Evolutionary conservation across 441 rosid species (phyloP), one percentile per base, ranked within the genome.

Genomic region (Bocquillonia castaneifolia): DNA sequence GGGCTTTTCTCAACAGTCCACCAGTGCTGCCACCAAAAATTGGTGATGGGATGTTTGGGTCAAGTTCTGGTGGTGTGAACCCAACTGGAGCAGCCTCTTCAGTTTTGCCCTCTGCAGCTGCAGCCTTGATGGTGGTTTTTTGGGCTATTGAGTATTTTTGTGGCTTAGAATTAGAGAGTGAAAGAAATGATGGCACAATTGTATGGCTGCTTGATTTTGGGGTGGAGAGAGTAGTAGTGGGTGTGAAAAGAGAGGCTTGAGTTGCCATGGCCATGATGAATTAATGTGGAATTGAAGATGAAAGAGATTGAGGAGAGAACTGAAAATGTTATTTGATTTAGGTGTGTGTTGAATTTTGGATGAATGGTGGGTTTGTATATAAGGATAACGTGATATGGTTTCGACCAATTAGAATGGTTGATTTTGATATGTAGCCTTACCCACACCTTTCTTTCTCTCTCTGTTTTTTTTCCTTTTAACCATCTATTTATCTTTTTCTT

Each of bases 1-100:
- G 88, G 14, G 97, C 62, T 42, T 70, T 70, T 12, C 73, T 52
- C 62, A 70, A 8, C 45, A 91, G 71, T 0, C 94, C 94, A 2
- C 96, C 94, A 0, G 94, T 85, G 88, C 90, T 84, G 48, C 97
- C 94, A 1, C 85, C 81, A 31, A 91, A 91, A 76, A 86, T 88
- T 37, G 91, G 92, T 0, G 91, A 90, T n/a, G 91, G 97, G 14
- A 91, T 85, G 81, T 57, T 88, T 1, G 82, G 90, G 77, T 89
- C 92, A 67, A 89, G 60, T 76, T 88, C 81, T 0, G 91, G 93
- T 0, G 92, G 91, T 1, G 89, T 89, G 84, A 91, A 91, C 0
- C 97, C 97, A 0, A 80, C 89, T 0, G 93, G 97, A 3, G 90
- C 68, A 12, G 10, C 86, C 63, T 75, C 39, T 1, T 62, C 79